phyloP scores from a whole-genome alignment of 331 rosid species.

The Erythrophleum ivorense region DNA sequence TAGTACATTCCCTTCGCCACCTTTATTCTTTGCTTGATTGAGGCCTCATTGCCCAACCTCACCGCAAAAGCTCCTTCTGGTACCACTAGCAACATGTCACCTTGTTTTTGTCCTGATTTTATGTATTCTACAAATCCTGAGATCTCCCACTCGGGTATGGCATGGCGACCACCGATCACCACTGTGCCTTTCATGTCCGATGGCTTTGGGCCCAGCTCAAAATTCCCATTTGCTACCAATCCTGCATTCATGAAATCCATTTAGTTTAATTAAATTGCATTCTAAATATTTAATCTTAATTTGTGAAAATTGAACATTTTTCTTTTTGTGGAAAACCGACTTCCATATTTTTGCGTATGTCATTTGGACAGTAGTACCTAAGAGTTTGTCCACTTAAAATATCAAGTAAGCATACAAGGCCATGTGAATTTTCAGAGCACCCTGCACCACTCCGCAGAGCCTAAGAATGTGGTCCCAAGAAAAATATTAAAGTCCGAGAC shows the following conservation, averaged over 20 bases:
- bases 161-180: slow-evolving; percentile 55
- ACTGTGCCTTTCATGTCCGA: slow-evolving; percentile 64
- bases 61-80: slow-evolving; percentile 82
- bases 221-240: slow-evolving; percentile 62
- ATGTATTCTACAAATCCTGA: slow-evolving; percentile 79
- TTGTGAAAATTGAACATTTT: background rate
- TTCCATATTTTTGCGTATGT: background rate
- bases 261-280: background rate
- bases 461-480: background rate
- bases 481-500: background rate
- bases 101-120: slow-evolving; percentile 75
- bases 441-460: background rate
- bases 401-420: background rate
- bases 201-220: slow-evolving; percentile 64
- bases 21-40: slow-evolving; percentile 62
- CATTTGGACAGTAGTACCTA: background rate
- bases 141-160: slow-evolving; percentile 72
- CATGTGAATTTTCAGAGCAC: background rate
- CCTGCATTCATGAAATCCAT: slow-evolving; percentile 40
- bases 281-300: background rate
- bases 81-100: slow-evolving; percentile 81
- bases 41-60: slow-evolving; percentile 82
- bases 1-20: slow-evolving; percentile 67
- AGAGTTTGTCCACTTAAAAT: background rate
- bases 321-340: background rate